Evolutionary conservation across 306 rosid genomes (phyloP).

Genomic region (Clitoria ternatea): DNA sequence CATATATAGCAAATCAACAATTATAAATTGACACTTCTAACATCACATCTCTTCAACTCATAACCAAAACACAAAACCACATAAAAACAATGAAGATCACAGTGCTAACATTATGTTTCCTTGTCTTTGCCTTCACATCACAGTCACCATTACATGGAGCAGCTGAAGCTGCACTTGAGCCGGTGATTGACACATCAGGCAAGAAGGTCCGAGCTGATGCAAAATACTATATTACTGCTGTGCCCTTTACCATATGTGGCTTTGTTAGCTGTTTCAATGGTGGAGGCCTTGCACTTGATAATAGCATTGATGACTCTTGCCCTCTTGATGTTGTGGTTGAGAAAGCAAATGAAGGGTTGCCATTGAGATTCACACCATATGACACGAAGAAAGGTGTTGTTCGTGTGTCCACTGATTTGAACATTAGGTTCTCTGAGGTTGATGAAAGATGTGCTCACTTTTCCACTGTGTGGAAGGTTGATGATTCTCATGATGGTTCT

Average conservation of each 20-base stretch:
- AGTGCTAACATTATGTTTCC: not conserved
- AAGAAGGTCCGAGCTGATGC: constrained; percentile 3
- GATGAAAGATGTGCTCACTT: not conserved
- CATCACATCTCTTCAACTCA: not conserved
- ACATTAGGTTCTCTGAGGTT: constrained; percentile 32
- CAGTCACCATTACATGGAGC: constrained; percentile 5
- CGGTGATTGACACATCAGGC: constrained; percentile 35
- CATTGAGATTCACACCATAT: constrained; percentile 29
- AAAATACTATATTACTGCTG: constrained; percentile 21
- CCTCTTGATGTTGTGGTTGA: constrained; percentile 37
- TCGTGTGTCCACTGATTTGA: constrained; percentile 37
- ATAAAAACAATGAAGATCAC: constrained; percentile 5
- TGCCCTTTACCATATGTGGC: not conserved
- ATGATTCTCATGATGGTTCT: not conserved
- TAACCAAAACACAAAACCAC: not conserved
- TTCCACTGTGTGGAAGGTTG: constrained; percentile 45
- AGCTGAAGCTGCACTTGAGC: not conserved
- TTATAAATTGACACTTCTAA: not conserved
- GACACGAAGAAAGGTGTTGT: constrained; percentile 28
- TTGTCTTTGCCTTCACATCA: not conserved
- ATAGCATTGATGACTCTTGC: not conserved
- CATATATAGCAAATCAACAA: not conserved
- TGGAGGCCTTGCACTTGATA: not conserved
- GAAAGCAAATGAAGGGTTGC: constrained; percentile 24
- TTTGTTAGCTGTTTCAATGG: not conserved